Conservation (phyloP, 768 basidiomycete species). For the Obba rivulosa region DNA sequence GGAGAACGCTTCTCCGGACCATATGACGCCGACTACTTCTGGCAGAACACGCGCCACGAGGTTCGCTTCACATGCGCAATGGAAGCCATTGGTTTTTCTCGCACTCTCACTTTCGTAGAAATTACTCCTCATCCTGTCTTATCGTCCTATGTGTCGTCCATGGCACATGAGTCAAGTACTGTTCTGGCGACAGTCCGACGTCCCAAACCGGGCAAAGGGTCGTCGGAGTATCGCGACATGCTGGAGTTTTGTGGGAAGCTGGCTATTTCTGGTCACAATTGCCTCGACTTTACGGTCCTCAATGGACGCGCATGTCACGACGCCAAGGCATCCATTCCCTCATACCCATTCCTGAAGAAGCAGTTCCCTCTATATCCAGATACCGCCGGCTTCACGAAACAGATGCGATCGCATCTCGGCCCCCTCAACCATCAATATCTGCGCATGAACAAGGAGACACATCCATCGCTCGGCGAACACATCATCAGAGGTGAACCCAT, state of each 20-base stretch:
- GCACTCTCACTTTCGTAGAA: conserved; percentile 29
- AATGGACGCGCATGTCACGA: conserved; percentile 12
- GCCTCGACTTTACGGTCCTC: conserved; percentile 27
- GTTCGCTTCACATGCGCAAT: conserved; percentile 34
- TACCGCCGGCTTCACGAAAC: conserved; percentile 10
- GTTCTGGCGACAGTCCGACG: conserved; percentile 26
- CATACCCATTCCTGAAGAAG: conserved; percentile 31
- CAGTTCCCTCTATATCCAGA: conserved; percentile 17
- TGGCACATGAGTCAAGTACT: conserved; percentile 13
- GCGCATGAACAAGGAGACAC: conserved; percentile 30
- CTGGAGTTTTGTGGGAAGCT: conserved; percentile 26
- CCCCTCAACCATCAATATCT: conserved; percentile 33
- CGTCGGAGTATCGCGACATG: conserved; percentile 21
- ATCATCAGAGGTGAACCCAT: conserved; percentile 40
- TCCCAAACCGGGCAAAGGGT: conserved; percentile 13
- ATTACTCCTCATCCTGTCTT: conserved; percentile 36
- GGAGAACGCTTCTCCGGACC: conserved; percentile 16
- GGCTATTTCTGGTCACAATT: conserved; percentile 23
- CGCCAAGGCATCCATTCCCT: background rate
- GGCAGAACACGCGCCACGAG: conserved; percentile 32
- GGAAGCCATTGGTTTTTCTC: conserved; percentile 13
- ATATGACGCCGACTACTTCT: conserved; percentile 35
- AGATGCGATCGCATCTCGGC: conserved; percentile 23
- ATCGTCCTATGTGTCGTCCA: conserved; percentile 24
- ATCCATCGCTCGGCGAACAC: conserved; percentile 39